Evolutionary conservation across 352 stramenopile genomes (phyloP), one percentile per base, ranked within the genome.

Genomic region (Pythium plurisporium): DNA sequence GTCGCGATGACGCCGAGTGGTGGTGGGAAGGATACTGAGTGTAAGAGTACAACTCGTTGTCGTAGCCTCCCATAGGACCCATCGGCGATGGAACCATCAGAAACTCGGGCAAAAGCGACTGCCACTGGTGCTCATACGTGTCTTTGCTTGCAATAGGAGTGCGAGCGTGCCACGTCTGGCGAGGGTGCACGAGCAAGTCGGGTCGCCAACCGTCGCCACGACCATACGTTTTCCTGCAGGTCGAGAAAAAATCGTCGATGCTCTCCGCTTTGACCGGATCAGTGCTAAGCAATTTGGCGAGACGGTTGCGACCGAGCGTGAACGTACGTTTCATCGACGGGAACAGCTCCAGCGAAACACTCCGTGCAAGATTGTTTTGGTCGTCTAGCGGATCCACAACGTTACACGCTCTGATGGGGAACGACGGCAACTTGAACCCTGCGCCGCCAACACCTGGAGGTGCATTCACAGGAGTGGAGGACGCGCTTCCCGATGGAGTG

Each of bases 371-470:
- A 57, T 97, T 97, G 69, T 96, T 93, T 55, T 72, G 73, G 45
- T 86, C 73, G 52, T 97, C 79, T 22, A 97, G 73, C 12, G 89
- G 87, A 43, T 96, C 88, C 49, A 96, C 77, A 31, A 97, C 83
- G 62, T 97, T 97, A 63, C 86, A 93, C 17, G 73, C 77, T 20
- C 87, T 82, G 17, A 94, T 80, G 11, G 74, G 78, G 55, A 96
- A 93, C 55, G 76, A 47, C 26, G 51, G 45, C 23, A 47, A 6
- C 41, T 65, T 58, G 55, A 57, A 47, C 7, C 5, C 42, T 0
- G 36, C 17, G 6, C 11, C 33, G 4, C 22, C 47, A 11, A 37
- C 46, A 14, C 46, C 34, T 26, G 19, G 30, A 15, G 29, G 20
- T 23, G 26, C 15, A 19, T 26, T 37, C 4, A 41, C 50, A 38